Base-by-base conservation (phyloP, 441 rosid species). In the Pelargonium myrrhifolium region DNA sequence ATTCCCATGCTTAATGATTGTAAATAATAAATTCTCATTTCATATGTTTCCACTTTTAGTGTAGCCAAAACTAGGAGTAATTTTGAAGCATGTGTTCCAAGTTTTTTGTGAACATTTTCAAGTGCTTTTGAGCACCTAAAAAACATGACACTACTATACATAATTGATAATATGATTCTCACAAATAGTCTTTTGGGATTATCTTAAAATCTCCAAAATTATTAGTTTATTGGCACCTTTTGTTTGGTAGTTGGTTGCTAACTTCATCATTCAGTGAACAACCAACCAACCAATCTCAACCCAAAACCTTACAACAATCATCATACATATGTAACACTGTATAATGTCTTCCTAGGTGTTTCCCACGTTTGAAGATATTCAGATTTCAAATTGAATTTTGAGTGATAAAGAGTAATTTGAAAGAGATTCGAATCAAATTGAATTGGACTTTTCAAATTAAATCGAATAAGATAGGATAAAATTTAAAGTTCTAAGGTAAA, bases 191-290 rank as follows among this genome's bases (percentile, higher is more conserved):
- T 45, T 45, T 45, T 2, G 22, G 21, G 20, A 51, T 51, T 51
- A 51, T 51, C 22, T 51, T 51, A 15, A 15, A 8, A 15, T 51
- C 8, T 20, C 21, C 58, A 51, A 51, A 37, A 51, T 9, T 17
- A 51, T 7, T 51, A 51, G 9, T 17, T 51, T 17, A 51, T 20
- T 51, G 58, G 20, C 10, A 18, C 8, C 20, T 51, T 51, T 17
- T 51, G 58, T 20, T 51, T n/a, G 58, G 9, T 51, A 51, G 18
- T 51, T 51, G 58, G 58, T 51, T n/a, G 58, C 20, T 51, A 51
- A 51, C 58, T 51, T 20, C 17, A n/a, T 51, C 58, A 51, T 18
- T 51, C 58, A 51, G 58, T 17, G 58, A 15, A 18, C 58, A 51
- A 51, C 58, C 17, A 37, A 51, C 58, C 9, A 7, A 15, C 18